phyloP scores from a whole-genome alignment of 2,329 filamentous ascomycete species.

The Talaromyces sp. region DNA sequence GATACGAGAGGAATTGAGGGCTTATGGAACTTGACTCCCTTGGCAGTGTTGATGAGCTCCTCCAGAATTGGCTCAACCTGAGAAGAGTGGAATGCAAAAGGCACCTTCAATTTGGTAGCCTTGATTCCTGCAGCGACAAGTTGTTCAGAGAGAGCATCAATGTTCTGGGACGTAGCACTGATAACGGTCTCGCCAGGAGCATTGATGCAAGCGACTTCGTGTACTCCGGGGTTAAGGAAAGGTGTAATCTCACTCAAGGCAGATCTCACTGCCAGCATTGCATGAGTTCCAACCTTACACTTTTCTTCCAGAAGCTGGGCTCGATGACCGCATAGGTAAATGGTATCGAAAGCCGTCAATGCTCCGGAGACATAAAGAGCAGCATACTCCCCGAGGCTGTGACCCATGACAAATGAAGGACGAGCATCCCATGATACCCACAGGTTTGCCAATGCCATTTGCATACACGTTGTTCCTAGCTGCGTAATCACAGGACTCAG shows the following conservation, averaged over 20 bases:
- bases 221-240: conserved; percentile 30
- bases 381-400: conserved; percentile 44
- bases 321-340: conserved; percentile 41
- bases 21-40: conserved; percentile 38
- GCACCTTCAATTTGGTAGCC: conserved; percentile 42
- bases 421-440: conserved; percentile 37
- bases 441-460: conserved; percentile 39
- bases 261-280: conserved; percentile 45
- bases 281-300: conserved; percentile 41
- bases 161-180: conserved; percentile 36
- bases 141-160: conserved; percentile 36
- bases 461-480: conserved; percentile 37
- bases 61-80: conserved; percentile 48
- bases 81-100: conserved; percentile 48
- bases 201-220: conserved; percentile 40
- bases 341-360: conserved; percentile 35
- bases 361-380: conserved; percentile 40
- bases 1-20: conserved; percentile 47
- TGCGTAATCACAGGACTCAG: conserved; percentile 33
- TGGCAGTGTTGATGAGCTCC: conserved; percentile 37
- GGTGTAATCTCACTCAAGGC: conserved; percentile 33
- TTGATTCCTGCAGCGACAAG: conserved; percentile 38
- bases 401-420: conserved; percentile 41
- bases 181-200: conserved; percentile 44
- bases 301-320: conserved; percentile 41